These are phyloP conservation scores for Arabidopsis thaliana DNA, from an alignment of 345 rosid species.

Conservation along the genomic window DNA sequence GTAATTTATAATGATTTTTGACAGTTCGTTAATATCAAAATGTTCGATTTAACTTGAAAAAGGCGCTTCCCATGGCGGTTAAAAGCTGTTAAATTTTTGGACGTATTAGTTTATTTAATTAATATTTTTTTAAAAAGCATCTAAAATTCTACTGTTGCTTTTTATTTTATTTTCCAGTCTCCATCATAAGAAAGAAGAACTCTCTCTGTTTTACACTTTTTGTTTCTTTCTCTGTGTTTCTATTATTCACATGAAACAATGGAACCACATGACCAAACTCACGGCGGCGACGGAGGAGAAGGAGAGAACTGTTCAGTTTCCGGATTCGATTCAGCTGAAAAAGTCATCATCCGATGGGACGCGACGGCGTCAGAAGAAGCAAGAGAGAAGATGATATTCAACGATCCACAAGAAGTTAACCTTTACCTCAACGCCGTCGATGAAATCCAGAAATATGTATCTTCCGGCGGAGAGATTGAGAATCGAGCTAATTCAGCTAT, in stretches of 20 bases:
- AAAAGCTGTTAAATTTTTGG: constrained; percentile 28
- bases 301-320: constrained; percentile 40
- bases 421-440: constrained; percentile 89
- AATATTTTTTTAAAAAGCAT: neutral
- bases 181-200: constrained; percentile 5
- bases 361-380: constrained; percentile 89
- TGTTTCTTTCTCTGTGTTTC: neutral
- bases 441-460: constrained; percentile 68
- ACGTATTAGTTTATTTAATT: neutral
- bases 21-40: neutral
- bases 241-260: constrained; percentile 46
- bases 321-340: constrained; percentile 68
- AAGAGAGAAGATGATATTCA: constrained; percentile 81
- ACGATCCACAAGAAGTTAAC: constrained; percentile 76
- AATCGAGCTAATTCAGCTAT: constrained; percentile 61
- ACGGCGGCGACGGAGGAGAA: constrained; percentile 12
- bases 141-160: constrained; percentile 18
- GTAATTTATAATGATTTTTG: neutral
- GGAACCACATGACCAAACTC: constrained; percentile 61
- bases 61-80: constrained; percentile 40
- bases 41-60: constrained; percentile 22
- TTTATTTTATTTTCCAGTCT: neutral
- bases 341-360: constrained; percentile 87
- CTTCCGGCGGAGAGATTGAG: constrained; percentile 51
- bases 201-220: constrained; percentile 26